Base-by-base conservation (phyloP, 73 alveolate genomes). In the Blepharisma japonicum region DNA sequence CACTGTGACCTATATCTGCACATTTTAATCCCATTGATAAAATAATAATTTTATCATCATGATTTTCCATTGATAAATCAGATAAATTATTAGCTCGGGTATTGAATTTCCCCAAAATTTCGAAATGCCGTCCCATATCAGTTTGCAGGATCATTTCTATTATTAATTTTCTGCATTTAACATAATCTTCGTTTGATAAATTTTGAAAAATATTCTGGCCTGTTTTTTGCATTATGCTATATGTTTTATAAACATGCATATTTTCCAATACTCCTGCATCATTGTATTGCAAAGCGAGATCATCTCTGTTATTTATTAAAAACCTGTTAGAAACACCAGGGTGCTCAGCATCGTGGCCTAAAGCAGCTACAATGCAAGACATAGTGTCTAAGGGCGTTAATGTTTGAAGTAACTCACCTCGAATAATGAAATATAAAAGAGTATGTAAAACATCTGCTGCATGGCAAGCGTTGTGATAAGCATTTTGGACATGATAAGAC, bases 201-300 rank as follows among this genome's bases (percentile, higher is more conserved):
- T 61, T 61, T 61, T 61, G 39, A 3, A 61, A 25, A 25, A 61
- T 61, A 61, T 61, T 61, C 56, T 27, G 21, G 4, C 21, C 53
- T 1, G 42, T 7, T 45, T 11, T 53, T 11, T 14, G 67, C 67
- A 76, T 53, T 76, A 76, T 76, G 7, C 23, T 46, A 25, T 53
- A 76, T 32, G 79, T 71, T 79, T 70, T 79, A 7, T 80, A 71
- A 25, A 50, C 55, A 79, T 79, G 86, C 79, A 79, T 70, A 79
- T 79, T 79, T 79, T 79, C 86, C 56, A 79, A 70, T 6, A 70
- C 85, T 7, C 78, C 46, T 20, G 55, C 46, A 70, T 79, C 86
- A 71, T 79, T 79, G 47, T 79, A 79, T 23, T 20, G 23, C 11
- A 79, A 54, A 7, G 86, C 86, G 0, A 79, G 32, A 0, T 27